phyloP scores from a whole-genome alignment of 805 yeast species.

The Myxozyma neglecta region DNA sequence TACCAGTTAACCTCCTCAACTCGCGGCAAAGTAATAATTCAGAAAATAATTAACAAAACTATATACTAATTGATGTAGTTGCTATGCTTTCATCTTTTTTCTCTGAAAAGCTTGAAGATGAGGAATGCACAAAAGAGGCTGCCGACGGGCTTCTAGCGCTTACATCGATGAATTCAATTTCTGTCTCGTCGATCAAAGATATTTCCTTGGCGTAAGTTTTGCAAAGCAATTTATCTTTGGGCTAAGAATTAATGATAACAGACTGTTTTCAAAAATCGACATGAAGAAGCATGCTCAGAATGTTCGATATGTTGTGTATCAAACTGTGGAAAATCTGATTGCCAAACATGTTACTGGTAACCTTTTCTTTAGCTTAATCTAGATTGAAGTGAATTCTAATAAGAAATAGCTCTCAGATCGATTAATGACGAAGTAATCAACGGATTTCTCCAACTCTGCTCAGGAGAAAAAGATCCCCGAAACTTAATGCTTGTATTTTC shows the following conservation, averaged over 20 bases:
- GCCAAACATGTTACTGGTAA: conserved; percentile 8
- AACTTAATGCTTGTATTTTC: conserved; percentile 72
- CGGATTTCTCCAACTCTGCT: conserved; percentile 65
- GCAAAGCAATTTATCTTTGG: not conserved
- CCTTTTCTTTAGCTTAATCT: not conserved
- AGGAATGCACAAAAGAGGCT: conserved; percentile 52
- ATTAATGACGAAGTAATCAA: conserved; percentile 50
- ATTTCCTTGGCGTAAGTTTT: conserved; percentile 40
- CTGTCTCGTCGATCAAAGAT: conserved; percentile 31
- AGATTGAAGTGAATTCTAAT: not conserved
- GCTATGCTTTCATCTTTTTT: conserved; percentile 51
- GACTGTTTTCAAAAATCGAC: conserved; percentile 35
- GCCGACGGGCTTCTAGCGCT: conserved; percentile 56
- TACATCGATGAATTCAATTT: conserved; percentile 53
- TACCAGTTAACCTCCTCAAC: conserved; percentile 40
- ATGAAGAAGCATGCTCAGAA: conserved; percentile 38
- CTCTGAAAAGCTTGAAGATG: conserved; percentile 66
- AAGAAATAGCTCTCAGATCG: conserved; percentile 20
- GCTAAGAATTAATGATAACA: not conserved
- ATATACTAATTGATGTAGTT: conserved; percentile 29
- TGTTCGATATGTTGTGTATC: conserved; percentile 57
- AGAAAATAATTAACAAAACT: not conserved
- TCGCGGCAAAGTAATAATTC: conserved; percentile 41
- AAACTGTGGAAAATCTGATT: conserved; percentile 42
- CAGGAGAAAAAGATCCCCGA: conserved; percentile 93